Conservation (phyloP, 768 basidiomycete species). For the Trametes meyenii region DNA sequence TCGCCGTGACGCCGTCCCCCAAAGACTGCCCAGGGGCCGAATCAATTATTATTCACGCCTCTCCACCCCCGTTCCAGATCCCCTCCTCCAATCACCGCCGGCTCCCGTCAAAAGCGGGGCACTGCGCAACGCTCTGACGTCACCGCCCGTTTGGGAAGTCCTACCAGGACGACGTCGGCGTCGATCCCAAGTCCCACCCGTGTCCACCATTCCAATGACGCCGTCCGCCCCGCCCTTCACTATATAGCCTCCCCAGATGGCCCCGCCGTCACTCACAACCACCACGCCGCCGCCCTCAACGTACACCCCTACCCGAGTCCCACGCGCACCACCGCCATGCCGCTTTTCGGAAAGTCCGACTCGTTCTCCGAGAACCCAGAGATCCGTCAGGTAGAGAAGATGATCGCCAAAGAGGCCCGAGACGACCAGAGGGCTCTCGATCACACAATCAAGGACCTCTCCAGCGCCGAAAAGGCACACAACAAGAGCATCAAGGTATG, state of each 20-base stretch:
- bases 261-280: background rate
- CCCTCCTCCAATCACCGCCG: background rate
- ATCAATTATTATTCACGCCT: background rate
- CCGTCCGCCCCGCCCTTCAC: background rate
- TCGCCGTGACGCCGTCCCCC: background rate
- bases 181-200: background rate
- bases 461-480: conserved; percentile 54
- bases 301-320: background rate
- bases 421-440: conserved; percentile 53
- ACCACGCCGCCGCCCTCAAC: no score
- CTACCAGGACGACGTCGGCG: background rate
- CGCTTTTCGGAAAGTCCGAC: conserved; percentile 30
- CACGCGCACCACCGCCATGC: conserved; percentile 30
- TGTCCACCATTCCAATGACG: conserved; percentile 6
- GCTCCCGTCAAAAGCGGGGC: background rate
- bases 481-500: conserved; percentile 55
- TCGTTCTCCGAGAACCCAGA: conserved; percentile 31
- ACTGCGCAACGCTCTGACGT: background rate
- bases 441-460: conserved; percentile 56
- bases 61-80: background rate
- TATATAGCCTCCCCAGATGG: conserved; percentile 3
- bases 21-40: no score
- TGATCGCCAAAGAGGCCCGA: conserved; percentile 52
- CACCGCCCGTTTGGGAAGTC: conserved; percentile 3
- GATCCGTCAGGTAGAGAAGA: conserved; percentile 47